phyloP scores from a whole-genome alignment of 495 filamentous ascomycete genomes.

The Viridothelium virens region DNA sequence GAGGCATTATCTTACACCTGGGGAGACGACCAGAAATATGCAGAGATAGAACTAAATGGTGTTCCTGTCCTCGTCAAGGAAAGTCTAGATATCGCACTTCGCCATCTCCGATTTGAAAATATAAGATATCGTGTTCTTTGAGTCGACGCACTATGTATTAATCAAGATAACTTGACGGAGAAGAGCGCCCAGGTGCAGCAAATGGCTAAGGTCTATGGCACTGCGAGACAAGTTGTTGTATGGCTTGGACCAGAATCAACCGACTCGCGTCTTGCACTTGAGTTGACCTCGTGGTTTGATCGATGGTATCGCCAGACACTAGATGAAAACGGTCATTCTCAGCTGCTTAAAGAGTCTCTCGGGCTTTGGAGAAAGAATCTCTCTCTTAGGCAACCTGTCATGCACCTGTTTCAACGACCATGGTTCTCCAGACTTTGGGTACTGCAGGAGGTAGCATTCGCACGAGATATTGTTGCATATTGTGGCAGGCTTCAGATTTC shows the following conservation, averaged over 20 bases:
- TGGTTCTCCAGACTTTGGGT: neutral
- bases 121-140: slow-evolving; percentile 18
- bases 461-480: neutral
- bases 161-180: slow-evolving; percentile 31
- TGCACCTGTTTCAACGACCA: neutral
- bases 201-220: slow-evolving; percentile 29
- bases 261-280: neutral
- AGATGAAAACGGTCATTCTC: neutral
- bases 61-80: slow-evolving; percentile 1
- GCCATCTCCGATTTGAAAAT: slow-evolving; percentile 5
- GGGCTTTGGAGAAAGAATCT: neutral
- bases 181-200: slow-evolving; percentile 24
- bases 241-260: slow-evolving; percentile 22
- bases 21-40: neutral
- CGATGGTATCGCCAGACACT: neutral
- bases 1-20: slow-evolving; percentile 19
- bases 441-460: neutral
- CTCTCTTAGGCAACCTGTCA: neutral
- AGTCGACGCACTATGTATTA: slow-evolving; percentile 37
- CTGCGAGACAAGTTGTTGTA: slow-evolving; percentile 12
- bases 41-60: slow-evolving; percentile 10
- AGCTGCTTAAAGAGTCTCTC: neutral
- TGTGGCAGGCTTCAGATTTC: neutral
- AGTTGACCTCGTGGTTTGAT: neutral
- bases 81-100: slow-evolving; percentile 11